Evolutionary conservation across 495 filamentous ascomycete genomes (phyloP).

Genomic region (Penicillium psychrofluorescens): DNA sequence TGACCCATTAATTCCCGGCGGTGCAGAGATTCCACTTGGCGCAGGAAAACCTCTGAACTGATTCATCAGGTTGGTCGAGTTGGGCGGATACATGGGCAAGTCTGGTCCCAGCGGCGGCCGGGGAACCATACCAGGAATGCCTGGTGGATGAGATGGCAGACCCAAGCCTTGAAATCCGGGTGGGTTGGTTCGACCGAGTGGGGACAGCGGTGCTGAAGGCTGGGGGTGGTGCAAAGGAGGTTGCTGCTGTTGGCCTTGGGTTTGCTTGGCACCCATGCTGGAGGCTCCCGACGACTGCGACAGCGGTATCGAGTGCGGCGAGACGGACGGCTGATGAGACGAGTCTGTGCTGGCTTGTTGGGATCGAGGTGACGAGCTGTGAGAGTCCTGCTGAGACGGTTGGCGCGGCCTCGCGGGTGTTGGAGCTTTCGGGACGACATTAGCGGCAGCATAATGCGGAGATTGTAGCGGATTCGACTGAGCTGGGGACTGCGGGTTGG

Average conservation of each 20-base stretch:
- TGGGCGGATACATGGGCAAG: slow-evolving; percentile 49
- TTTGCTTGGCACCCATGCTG: slow-evolving; percentile 22
- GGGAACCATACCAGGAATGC: slow-evolving; percentile 45
- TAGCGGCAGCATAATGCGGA: slow-evolving; percentile 70
- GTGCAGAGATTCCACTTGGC: slow-evolving; percentile 52
- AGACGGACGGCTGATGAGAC: slow-evolving; percentile 29
- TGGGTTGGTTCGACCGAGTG: slow-evolving; percentile 45
- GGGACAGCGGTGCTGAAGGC: slow-evolving; percentile 46
- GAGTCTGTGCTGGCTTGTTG: slow-evolving; percentile 32
- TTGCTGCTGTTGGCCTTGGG: slow-evolving; percentile 17
- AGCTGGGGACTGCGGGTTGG: slow-evolving; percentile 42
- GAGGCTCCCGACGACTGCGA: slow-evolving; percentile 25
- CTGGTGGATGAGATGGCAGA: slow-evolving; percentile 47
- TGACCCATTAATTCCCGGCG: slow-evolving; percentile 51
- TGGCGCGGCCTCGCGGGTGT: slow-evolving; percentile 72
- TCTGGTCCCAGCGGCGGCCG: slow-evolving; percentile 36
- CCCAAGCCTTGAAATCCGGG: slow-evolving; percentile 41
- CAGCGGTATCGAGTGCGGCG: slow-evolving; percentile 32
- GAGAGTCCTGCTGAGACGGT: slow-evolving; percentile 73
- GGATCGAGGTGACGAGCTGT: slow-evolving; percentile 54
- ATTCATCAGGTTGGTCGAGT: slow-evolving; percentile 28
- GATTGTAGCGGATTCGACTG: slow-evolving; percentile 49
- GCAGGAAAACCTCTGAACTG: slow-evolving; percentile 47
- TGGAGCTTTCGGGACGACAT: slow-evolving; percentile 71
- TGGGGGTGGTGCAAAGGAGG: slow-evolving; percentile 42